These are phyloP conservation scores for Lachnellula suecica DNA, from an alignment of 2,329 filamentous ascomycete species.

Conservation along the genomic window DNA sequence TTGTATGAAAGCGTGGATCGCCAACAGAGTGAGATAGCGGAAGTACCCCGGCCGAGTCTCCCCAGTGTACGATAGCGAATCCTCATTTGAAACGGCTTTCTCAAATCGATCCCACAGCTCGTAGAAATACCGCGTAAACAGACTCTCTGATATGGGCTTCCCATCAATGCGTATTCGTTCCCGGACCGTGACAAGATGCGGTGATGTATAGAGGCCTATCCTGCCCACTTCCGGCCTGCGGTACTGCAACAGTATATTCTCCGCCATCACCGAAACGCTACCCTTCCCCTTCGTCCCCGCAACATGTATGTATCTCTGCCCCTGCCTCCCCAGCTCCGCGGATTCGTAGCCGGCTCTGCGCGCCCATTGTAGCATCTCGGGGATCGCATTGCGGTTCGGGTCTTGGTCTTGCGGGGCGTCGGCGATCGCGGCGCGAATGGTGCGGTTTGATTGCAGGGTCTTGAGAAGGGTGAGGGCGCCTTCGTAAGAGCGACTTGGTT, in stretches of 20 bases:
- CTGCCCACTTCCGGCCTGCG: constrained; percentile 30
- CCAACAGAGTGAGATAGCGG: constrained; percentile 85
- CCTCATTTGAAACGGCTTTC: constrained; percentile 22
- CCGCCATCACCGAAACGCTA: constrained; percentile 67
- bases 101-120: constrained; percentile 60
- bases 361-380: constrained; percentile 34
- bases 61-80: neutral
- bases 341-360: constrained; percentile 27
- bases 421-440: constrained; percentile 21
- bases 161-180: constrained; percentile 66
- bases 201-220: constrained; percentile 67
- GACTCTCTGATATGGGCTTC: constrained; percentile 52
- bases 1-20: constrained; percentile 76
- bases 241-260: constrained; percentile 60
- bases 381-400: constrained; percentile 28
- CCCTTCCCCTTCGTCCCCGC: constrained; percentile 89
- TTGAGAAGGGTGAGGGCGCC: constrained; percentile 25
- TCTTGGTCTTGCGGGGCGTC: constrained; percentile 12
- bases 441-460: constrained; percentile 28
- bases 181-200: constrained; percentile 66
- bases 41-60: constrained; percentile 81
- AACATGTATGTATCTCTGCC: constrained; percentile 65
- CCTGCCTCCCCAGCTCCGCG: constrained; percentile 20
- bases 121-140: constrained; percentile 66
- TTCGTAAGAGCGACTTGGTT: constrained; percentile 14